phyloP scores from a whole-genome alignment of 2,329 filamentous ascomycete genomes.

The Magnaporthiopsis rhizophila region DNA sequence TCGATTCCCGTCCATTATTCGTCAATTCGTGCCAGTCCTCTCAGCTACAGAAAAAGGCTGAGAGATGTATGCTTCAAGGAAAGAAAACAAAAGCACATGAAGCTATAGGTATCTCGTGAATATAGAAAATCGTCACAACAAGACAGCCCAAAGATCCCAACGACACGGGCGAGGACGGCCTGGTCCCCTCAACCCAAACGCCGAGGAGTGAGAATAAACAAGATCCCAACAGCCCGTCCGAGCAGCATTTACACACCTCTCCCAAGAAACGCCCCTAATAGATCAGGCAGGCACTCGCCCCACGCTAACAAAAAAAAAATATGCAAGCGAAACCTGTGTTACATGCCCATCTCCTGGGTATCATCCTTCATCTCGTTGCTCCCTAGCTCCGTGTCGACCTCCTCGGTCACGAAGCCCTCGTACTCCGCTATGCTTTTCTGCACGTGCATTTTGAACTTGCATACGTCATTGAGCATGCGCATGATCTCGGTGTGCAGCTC shows the following conservation, averaged over 20 bases:
- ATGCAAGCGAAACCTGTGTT: neutral
- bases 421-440: slow-evolving; percentile 91
- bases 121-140: neutral
- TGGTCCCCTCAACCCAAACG: neutral
- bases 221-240: neutral
- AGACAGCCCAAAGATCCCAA: neutral
- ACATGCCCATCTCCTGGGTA: slow-evolving; percentile 42
- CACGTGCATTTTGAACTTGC: slow-evolving; percentile 97
- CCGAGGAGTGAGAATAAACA: neutral
- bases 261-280: neutral
- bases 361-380: slow-evolving; percentile 50
- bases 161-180: too few species aligned
- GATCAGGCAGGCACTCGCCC: neutral
- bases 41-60: neutral
- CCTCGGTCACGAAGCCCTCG: slow-evolving; percentile 85
- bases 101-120: neutral
- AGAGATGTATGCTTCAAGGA: neutral
- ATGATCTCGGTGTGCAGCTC: slow-evolving; percentile 97
- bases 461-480: slow-evolving; percentile 90
- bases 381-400: slow-evolving; percentile 80
- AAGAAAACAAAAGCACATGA: too few species aligned
- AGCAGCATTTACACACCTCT: neutral
- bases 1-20: neutral
- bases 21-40: neutral
- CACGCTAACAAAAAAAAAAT: neutral